Evolutionary conservation across 78 protist genomes (phyloP), one percentile per base, ranked within the genome.

Genomic region (Pigoraptor vietnamica): DNA sequence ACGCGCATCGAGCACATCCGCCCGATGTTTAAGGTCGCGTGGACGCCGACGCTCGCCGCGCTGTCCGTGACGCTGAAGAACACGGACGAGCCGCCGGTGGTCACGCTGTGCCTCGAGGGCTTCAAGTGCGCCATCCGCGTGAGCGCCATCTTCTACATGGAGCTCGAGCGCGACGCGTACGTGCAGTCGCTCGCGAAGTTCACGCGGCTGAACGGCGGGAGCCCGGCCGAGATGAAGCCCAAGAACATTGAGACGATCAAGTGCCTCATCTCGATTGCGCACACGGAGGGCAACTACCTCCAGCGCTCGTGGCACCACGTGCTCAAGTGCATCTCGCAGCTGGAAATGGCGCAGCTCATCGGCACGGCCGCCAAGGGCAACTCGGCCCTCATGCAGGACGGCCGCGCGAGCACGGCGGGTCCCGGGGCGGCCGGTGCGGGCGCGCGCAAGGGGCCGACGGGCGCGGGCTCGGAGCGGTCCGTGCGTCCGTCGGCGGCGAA

Each of bases 101-200:
- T 93, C 2, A 90, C 33, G 0, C 29, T 93, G 35, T 96, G 98
- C 48, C 91, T 98, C 35, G 96, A 94, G 19, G 99, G 99, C 24
- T 95, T 98, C 79, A 39, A 55, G n/a, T 38, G 48, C 34, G 95
- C 94, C 37, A 95, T 97, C 37, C 93, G 90, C 40, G 86, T 98
- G 33, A 81, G 93, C 34, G 86, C 94, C 88, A 81, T 92, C 25
- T 97, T 98, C 90, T 23, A 89, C 24, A 33, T 98, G 94, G 91
- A 92, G 1, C 90, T 93, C 33, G 98, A 97, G 91, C 92, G 98
- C 81, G 97, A 96, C 56, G 98, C 99, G 6, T 99, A 98, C 89
- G 95, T 99, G 23, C 89, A 94, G 24, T 39, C 98, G n/a, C 91
- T 99, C 24, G 87, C 97, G 25, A 96, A 96, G 88, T 98, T 97